Base-by-base conservation (phyloP, 75 land plant genomes). In the Pinus albicaulis region DNA sequence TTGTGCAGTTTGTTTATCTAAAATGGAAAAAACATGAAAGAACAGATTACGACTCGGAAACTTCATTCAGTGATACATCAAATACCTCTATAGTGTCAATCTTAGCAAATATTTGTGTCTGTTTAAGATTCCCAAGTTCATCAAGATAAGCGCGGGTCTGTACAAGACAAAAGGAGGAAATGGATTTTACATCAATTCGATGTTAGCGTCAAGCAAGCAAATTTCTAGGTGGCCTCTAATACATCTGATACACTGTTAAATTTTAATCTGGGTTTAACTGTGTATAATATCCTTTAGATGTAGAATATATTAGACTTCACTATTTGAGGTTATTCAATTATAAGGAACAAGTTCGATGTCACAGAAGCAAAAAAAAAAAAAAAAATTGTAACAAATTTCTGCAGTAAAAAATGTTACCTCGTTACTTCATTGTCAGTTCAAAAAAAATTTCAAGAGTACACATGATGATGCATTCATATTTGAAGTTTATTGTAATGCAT, bases 61-160 rank as follows among this genome's bases (percentile, higher is more conserved):
- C 41, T 41, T 25, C 17, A 14, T n/a, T 72, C 26, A n/a, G 25
- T 53, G 57, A 16, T 26, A 24, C 19, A 41, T 13, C 24, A 53
- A 17, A 44, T 82, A 93, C 98, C 87, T 97, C 99, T 23, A 86
- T 72, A 80, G 86, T 97, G 78, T 97, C 99, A 86, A 97, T 84
- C 77, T 97, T 97, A 0, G 99, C 99, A 85, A 88, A 89, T 20
- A 97, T 95, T 59, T 97, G 98, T 1, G 98, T 97, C 23, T 95
- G 85, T 34, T 74, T 66, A 57, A 97, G 89, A 71, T 92, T 71
- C 17, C 94, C 91, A 74, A 86, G 83, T 65, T 81, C 87, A 10
- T 89, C 79, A 13, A 93, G 83, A 48, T 59, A 83, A 23, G 87
- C 84, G 13, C 95, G 94, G 15, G 92, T 86, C 94, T 91, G 82